Conservation (phyloP, 805 yeast genomes). For the Schizosaccharomyces japonicus region DNA sequence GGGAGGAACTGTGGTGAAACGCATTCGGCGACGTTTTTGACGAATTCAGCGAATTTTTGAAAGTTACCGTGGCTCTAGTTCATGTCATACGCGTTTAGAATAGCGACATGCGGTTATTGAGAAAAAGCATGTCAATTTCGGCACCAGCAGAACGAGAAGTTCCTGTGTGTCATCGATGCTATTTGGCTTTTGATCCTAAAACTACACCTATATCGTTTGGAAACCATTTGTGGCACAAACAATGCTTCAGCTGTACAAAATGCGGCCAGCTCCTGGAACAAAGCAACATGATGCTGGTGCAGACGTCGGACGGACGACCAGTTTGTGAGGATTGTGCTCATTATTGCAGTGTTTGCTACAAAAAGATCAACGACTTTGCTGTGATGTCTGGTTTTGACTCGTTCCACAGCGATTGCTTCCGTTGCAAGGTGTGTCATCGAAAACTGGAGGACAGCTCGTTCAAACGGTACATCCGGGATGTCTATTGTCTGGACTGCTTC, state of each 20-base stretch:
- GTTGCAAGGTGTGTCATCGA: slow-evolving; percentile 66
- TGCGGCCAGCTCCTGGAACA: slow-evolving; percentile 62
- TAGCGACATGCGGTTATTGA: too few species aligned
- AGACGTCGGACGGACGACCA: slow-evolving; percentile 58
- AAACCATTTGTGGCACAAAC: slow-evolving; percentile 85
- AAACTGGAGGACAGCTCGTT: slow-evolving; percentile 72
- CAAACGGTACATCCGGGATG: slow-evolving; percentile 78
- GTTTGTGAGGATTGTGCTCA: slow-evolving; percentile 87
- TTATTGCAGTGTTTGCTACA: slow-evolving; percentile 60
- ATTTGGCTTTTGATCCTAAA: not conserved
- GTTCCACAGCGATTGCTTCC: slow-evolving; percentile 72
- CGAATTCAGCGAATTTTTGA: too few species aligned
- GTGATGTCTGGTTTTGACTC: slow-evolving; percentile 75
- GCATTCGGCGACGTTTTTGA: too few species aligned
- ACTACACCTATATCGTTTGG: slow-evolving; percentile 33
- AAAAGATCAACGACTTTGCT: slow-evolving; percentile 78
- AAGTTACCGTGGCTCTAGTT: too few species aligned
- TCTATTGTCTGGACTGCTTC: slow-evolving; percentile 67
- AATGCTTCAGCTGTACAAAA: slow-evolving; percentile 74
- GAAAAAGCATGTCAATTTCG: too few species aligned
- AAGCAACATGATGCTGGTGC: slow-evolving; percentile 62
- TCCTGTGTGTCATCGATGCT: not conserved
- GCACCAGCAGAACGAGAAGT: not conserved
- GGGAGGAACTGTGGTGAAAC: too few species aligned
- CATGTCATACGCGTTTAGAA: too few species aligned